Conservation (phyloP, 768 basidiomycete genomes). For the Termitomyces sp. region DNA sequence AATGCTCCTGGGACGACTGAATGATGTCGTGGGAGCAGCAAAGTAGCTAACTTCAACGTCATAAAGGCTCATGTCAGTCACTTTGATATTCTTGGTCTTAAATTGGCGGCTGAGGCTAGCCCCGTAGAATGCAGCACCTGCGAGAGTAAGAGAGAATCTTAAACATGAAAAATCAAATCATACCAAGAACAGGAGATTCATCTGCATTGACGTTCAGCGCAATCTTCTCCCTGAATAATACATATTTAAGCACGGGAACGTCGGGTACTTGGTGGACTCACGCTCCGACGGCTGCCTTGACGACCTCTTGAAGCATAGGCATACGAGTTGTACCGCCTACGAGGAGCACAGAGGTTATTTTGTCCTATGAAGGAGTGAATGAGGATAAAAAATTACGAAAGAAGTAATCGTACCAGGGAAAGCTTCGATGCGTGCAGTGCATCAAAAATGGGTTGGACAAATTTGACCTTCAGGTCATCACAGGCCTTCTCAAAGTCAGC, state of each 20-base stretch:
- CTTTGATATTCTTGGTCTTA: constrained; percentile 91
- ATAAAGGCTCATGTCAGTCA: constrained; percentile 68
- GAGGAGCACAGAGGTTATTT: constrained; percentile 88
- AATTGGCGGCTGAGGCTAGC: constrained; percentile 87
- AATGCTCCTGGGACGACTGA: constrained; percentile 61
- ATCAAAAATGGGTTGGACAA: constrained; percentile 69
- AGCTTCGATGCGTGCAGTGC: constrained; percentile 68
- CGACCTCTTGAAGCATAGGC: constrained; percentile 86
- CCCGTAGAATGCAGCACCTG: constrained; percentile 86
- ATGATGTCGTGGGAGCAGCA: constrained; percentile 51
- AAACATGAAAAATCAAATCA: background rate
- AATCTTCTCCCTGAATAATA: constrained; percentile 61
- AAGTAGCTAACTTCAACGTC: constrained; percentile 81
- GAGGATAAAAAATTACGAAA: background rate
- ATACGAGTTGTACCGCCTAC: constrained; percentile 88
- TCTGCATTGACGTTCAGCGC: constrained; percentile 96
- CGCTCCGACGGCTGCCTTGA: constrained; percentile 78
- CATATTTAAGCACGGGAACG: background rate
- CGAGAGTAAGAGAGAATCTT: constrained; percentile 6
- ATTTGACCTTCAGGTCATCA: constrained; percentile 59
- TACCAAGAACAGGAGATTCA: constrained; percentile 90
- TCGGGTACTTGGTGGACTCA: constrained; percentile 31
- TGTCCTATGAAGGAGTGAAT: constrained; percentile 43
- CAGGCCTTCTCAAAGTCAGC: constrained; percentile 76
- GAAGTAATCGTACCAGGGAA: constrained; percentile 46